Evolutionary conservation across 2,329 filamentous ascomycete species (phyloP), one percentile per base, ranked within the genome.

Genomic region (Ceratocystis diversiconidia): DNA sequence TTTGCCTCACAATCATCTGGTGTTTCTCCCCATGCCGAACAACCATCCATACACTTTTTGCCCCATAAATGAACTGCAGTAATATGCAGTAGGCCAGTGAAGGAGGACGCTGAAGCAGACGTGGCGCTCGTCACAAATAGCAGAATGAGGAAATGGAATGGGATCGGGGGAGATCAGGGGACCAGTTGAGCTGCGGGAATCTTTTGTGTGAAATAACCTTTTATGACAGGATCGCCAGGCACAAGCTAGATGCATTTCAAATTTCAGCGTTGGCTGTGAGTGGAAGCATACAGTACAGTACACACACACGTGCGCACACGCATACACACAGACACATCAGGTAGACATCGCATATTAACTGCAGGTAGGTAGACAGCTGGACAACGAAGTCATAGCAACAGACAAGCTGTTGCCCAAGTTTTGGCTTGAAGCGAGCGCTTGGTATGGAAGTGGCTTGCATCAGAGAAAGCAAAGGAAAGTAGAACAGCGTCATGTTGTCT

Each of bases 191-290:
- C 28, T 59, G 55, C 17, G n/a, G 3, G 17, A 59, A 59, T 32
- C 3, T 10, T 19, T 5, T 32, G 55, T 32, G 30, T 36, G 28
- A 59, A 59, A 15, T 48, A 28, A 1, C 36, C 5, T 32, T 59
- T 59, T 59, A 59, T 36, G 55, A 59, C 55, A 36, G 55, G 55
- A 59, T 59, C 15, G 55, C 32, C 55, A 59, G 55, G 55, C 30
- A 59, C 28, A 30, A n/a, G 36, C 36, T 25, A 30, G 28, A 59
- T 22, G 12, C 8, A 36, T 12, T 19, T 41, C 36, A 41, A 41
- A 41, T 41, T 41, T 41, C 36, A 41, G 36, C 3, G 12, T 59
- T 10, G 10, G 52, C 17, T 12, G 15, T 32, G 52, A 32, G n/a
- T 19, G 19, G 25, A 15, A 28, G 28, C 22, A 52, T 15, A 15